These are phyloP conservation scores for Acer negundo DNA, from an alignment of 345 rosid genomes.

Conservation along the genomic window DNA sequence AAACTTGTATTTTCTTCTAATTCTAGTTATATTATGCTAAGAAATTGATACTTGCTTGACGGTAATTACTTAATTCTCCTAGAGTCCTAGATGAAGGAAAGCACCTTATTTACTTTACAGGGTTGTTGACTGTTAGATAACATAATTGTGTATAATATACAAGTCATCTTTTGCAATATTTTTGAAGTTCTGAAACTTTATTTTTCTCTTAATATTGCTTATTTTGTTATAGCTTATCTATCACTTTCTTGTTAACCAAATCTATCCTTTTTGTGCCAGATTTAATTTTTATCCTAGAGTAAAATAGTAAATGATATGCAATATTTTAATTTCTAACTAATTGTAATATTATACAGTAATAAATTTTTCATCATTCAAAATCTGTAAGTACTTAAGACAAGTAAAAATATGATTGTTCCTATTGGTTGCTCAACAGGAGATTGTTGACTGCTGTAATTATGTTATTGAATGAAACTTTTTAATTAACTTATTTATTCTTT, in stretches of 20 bases:
- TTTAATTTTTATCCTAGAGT: no score
- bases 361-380: not conserved
- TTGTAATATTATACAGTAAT: not conserved
- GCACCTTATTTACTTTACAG: not conserved
- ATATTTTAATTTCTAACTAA: not conserved
- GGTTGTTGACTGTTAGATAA: not conserved
- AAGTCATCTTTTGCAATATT: constrained; percentile 5
- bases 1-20: constrained; percentile 6
- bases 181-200: not conserved
- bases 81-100: constrained; percentile 7
- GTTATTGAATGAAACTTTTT: not conserved
- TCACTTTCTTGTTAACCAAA: not conserved
- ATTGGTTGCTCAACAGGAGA: not conserved
- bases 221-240: not conserved
- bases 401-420: not conserved
- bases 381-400: not conserved
- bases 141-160: not conserved
- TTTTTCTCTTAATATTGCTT: not conserved
- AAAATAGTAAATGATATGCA: no score
- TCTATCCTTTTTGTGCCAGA: not conserved
- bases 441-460: not conserved
- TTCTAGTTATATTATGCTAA: constrained; percentile 9
- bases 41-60: not conserved
- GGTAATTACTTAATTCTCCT: no score
- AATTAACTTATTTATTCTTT: not conserved